Evolutionary conservation across 768 basidiomycete genomes (phyloP), one percentile per base, ranked within the genome.

Genomic region (Gautieria morchelliformis): DNA sequence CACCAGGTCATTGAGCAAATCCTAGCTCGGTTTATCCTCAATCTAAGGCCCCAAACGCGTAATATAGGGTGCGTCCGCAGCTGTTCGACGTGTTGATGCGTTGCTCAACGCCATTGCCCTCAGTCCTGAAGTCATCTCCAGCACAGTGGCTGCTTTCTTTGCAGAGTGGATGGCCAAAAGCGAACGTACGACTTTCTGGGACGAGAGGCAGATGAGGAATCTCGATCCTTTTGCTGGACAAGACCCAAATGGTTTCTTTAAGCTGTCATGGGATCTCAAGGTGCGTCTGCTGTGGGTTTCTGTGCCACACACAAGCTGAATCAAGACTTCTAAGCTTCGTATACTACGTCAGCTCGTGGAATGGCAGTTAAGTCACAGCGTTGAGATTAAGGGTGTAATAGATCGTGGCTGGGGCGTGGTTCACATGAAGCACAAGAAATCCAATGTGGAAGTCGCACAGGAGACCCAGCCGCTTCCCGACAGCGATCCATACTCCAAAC

Each of bases 371-470:
- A 72, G 74, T 47, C 85, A 91, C 66, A 79, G 80, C 60, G 68
- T 74, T 33, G 82, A 84, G 53, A 78, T 91, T 66, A 88, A 89
- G 70, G 74, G 70, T 52, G 73, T 74, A 52, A 85, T 92, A 68
- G 89, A 92, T 78, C 82, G 81, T 67, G 88, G 89, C 51, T 90
- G 90, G 88, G 89, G 88, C 65, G 86, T 89, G 65, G 79, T 80
- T 55, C 86, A 88, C 62, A 83, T 84, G 67, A 89, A 90, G 65
- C 85, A 89, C 70, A 89, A 90, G 78, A 92, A 89, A 72, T 82
- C 80, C 58, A 83, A 87, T 57, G 73, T 78, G 20, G 69, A 79
- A 17, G 72, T 75, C 39, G 74, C 76, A 1, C 79, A 81, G 50
- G 60, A 65, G 45, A 52, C 57, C 35, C 53, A 45, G n/a, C 64